A percentile compares a stretch with the other conserved stretches of the same genome.
These are phyloP conservation scores for Ilyonectria mors-panacis DNA, from an alignment of 2,329 filamentous ascomycete genomes.

Conservation along the genomic window DNA sequence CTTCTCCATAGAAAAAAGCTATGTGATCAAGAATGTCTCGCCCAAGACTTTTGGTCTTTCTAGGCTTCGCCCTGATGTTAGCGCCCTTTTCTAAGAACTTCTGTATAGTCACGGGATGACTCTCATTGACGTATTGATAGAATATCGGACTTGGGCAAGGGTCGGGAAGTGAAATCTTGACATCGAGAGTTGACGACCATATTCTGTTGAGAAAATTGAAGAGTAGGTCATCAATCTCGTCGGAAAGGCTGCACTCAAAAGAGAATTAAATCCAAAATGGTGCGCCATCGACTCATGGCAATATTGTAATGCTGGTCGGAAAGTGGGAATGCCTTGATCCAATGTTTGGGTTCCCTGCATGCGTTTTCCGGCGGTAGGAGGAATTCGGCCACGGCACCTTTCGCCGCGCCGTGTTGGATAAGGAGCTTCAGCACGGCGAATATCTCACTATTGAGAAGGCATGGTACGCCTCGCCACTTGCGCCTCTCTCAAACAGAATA, in stretches of 20 bases:
- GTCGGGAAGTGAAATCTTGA: too few species aligned
- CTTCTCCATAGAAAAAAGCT: too few species aligned
- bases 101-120: not conserved
- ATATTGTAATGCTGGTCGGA: not conserved
- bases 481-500: not conserved
- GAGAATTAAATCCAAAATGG: not conserved
- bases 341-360: not conserved
- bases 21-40: too few species aligned
- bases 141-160: not conserved
- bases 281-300: not conserved
- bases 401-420: not conserved
- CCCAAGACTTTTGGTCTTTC: not conserved
- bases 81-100: not conserved
- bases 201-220: not conserved
- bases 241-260: not conserved
- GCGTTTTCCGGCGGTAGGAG: not conserved
- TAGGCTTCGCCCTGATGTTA: not conserved
- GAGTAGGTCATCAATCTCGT: not conserved
- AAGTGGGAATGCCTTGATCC: too few species aligned
- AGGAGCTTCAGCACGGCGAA: constrained; percentile 4
- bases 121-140: not conserved
- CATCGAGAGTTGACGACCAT: too few species aligned
- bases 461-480: not conserved
- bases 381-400: not conserved
- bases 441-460: not conserved